A percentile compares a stretch with the other conserved stretches of the same genome.
Evolutionary conservation across 2,329 filamentous ascomycete species (phyloP).

Genomic region (Coniochaeta sp.): DNA sequence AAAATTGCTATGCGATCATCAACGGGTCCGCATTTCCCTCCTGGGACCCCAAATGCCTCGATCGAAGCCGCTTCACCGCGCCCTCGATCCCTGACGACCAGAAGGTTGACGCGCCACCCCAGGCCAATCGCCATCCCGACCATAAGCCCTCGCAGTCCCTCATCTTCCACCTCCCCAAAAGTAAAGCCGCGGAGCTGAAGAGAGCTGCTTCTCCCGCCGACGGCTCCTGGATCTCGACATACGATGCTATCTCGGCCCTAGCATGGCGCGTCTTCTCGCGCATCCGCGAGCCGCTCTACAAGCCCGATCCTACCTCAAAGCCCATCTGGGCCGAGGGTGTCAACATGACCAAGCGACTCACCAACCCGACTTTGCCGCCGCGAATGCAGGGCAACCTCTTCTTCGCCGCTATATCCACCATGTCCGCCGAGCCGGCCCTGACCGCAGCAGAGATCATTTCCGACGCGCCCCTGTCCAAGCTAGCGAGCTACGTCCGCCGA

Average conservation of each 20-base stretch:
- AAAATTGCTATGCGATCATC: constrained; percentile 29
- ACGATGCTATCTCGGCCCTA: constrained; percentile 34
- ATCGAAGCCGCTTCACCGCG: constrained; percentile 24
- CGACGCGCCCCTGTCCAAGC: constrained; percentile 21
- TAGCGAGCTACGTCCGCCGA: constrained; percentile 27
- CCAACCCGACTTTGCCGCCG: constrained; percentile 19
- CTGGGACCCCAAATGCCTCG: constrained; percentile 27
- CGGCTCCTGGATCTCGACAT: constrained; percentile 34
- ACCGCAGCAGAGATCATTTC: constrained; percentile 22
- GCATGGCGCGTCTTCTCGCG: constrained; percentile 31
- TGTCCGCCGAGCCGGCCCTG: constrained; percentile 17
- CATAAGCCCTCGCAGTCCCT: constrained; percentile 16
- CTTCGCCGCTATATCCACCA: constrained; percentile 17
- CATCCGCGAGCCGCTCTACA: constrained; percentile 24
- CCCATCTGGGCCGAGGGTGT: constrained; percentile 28
- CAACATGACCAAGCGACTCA: constrained; percentile 29
- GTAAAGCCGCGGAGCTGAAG: constrained; percentile 32
- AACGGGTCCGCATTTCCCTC: constrained; percentile 20
- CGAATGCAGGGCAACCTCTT: constrained; percentile 29
- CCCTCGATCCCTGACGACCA: constrained; percentile 16
- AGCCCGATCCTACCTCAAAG: constrained; percentile 17
- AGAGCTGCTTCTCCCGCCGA: constrained; percentile 19
- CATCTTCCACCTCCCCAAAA: constrained; percentile 35
- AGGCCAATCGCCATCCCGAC: constrained; percentile 18
- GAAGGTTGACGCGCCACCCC: constrained; percentile 22